Evolutionary conservation across 257 asterid species (phyloP).

Genomic region (Handroanthus guayacan): DNA sequence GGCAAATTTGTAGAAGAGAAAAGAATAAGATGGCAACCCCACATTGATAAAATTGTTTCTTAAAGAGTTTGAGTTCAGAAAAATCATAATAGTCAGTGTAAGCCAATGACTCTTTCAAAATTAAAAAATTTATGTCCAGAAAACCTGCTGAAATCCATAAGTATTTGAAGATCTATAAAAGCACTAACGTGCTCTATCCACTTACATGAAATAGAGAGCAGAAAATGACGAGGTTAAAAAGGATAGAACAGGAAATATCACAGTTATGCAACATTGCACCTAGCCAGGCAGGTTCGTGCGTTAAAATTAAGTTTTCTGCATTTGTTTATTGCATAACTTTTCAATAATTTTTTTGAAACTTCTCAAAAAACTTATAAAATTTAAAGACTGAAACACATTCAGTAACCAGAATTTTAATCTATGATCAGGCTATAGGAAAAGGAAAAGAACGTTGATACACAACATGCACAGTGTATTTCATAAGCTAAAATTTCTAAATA

Average conservation of each 20-base stretch:
- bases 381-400: conserved; percentile 11
- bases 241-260: neutral
- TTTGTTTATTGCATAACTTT: neutral
- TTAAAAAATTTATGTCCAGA: neutral
- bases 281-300: neutral
- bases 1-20: conserved; percentile 15
- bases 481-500: conserved; percentile 27
- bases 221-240: conserved; percentile 9
- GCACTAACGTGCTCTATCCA: neutral
- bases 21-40: neutral
- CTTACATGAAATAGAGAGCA: conserved; percentile 14
- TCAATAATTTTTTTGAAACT: neutral
- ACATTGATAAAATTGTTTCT: neutral
- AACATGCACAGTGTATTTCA: conserved; percentile 14
- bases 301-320: neutral
- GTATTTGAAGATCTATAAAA: neutral
- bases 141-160: neutral
- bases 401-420: neutral
- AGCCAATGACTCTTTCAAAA: neutral
- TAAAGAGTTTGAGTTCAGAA: conserved; percentile 9
- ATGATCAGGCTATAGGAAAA: conserved; percentile 12
- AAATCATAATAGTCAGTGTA: neutral
- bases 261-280: neutral
- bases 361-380: neutral
- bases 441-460: neutral